A percentile compares a stretch with the other conserved stretches of the same genome.
phyloP scores from a whole-genome alignment of 495 filamentous ascomycete genomes.

The Neurospora sp. region DNA sequence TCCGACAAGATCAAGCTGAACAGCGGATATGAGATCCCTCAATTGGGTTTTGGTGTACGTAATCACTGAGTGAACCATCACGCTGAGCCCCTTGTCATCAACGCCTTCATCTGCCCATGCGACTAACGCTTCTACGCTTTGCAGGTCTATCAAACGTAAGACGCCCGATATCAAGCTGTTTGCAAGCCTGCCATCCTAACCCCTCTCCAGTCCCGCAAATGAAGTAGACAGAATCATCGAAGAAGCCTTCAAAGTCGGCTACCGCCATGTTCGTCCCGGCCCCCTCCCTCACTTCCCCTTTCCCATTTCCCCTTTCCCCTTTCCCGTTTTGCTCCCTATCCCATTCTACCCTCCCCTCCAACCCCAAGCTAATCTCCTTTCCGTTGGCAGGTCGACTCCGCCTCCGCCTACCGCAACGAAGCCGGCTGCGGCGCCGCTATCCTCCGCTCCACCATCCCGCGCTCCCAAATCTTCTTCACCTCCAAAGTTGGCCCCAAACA shows the following conservation, averaged over 20 bases:
- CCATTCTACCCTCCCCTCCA: neutral
- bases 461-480: conserved; percentile 61
- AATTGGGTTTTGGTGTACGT: conserved; percentile 63
- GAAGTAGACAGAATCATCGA: conserved; percentile 39
- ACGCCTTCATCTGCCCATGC: neutral
- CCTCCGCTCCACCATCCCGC: conserved; percentile 39
- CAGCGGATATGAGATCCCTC: conserved; percentile 70
- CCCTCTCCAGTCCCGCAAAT: conserved; percentile 18
- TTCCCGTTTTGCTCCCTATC: neutral
- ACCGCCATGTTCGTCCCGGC: conserved; percentile 50
- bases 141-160: conserved; percentile 66
- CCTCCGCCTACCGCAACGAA: conserved; percentile 63
- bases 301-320: neutral
- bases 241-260: conserved; percentile 59
- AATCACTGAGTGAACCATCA: neutral
- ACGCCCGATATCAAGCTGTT: neutral
- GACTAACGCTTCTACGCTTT: neutral
- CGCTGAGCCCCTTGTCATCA: neutral
- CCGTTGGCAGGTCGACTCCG: conserved; percentile 51
- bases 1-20: conserved; percentile 57
- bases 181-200: conserved; percentile 33
- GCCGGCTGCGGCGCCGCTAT: conserved; percentile 54
- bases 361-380: neutral
- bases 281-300: neutral
- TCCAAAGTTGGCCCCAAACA: conserved; percentile 47